These are phyloP conservation scores for Exutisphaerella laricina DNA, from an alignment of 2,329 filamentous ascomycete species.

Conservation along the genomic window DNA sequence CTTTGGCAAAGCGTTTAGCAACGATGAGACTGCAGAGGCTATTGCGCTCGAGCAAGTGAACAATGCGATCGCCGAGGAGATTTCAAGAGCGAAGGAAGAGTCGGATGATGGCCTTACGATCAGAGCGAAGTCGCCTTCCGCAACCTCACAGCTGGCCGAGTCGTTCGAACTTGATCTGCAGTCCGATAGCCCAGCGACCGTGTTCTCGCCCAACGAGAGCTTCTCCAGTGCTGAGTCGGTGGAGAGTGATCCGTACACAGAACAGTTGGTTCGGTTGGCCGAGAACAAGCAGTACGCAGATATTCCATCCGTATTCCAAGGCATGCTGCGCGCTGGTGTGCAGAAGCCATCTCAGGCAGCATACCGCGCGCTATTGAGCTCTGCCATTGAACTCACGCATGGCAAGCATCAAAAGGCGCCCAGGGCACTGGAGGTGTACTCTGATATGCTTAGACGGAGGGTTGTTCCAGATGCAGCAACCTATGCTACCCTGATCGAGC, in stretches of 20 bases:
- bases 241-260: constrained; percentile 63
- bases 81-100: constrained; percentile 55
- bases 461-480: constrained; percentile 78
- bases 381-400: constrained; percentile 74
- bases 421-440: constrained; percentile 90
- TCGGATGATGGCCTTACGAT: constrained; percentile 32
- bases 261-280: constrained; percentile 70
- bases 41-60: constrained; percentile 74
- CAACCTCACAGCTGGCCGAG: constrained; percentile 10
- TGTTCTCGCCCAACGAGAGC: constrained; percentile 25
- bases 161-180: constrained; percentile 20
- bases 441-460: constrained; percentile 86
- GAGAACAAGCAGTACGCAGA: constrained; percentile 70
- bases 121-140: constrained; percentile 18
- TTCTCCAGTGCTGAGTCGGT: constrained; percentile 54
- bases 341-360: constrained; percentile 72
- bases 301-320: constrained; percentile 85
- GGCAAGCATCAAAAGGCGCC: constrained; percentile 79
- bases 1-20: constrained; percentile 49
- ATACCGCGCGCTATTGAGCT: constrained; percentile 86
- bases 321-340: constrained; percentile 76
- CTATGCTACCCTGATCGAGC: constrained; percentile 78
- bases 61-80: constrained; percentile 75
- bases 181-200: constrained; percentile 24
- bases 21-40: constrained; percentile 42